Evolutionary conservation across 345 rosid genomes (phyloP).

Genomic region (Adansonia digitata): DNA sequence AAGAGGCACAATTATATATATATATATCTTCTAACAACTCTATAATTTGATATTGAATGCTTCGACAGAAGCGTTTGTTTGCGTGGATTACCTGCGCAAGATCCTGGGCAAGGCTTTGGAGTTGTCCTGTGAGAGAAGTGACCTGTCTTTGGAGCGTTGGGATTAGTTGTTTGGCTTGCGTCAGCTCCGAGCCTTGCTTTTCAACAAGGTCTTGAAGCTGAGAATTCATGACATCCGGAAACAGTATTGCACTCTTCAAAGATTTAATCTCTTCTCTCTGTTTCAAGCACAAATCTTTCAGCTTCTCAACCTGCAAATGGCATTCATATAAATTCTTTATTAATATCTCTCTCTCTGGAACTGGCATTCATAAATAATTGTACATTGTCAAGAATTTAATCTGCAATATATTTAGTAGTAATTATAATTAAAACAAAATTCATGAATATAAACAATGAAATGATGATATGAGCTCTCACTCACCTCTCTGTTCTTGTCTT

Average conservation of each 20-base stretch:
- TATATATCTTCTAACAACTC: too few relatives aligned
- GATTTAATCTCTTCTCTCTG: constrained; percentile 89
- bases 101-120: constrained; percentile 72
- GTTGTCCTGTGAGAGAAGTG: constrained; percentile 80
- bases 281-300: constrained; percentile 83
- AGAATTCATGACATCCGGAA: constrained; percentile 66
- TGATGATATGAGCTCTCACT: too few relatives aligned
- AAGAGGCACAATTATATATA: too few relatives aligned
- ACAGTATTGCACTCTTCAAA: constrained; percentile 60
- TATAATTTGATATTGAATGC: neutral
- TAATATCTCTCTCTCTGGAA: too few relatives aligned
- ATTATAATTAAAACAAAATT: neutral
- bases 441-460: neutral
- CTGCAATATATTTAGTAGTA: neutral
- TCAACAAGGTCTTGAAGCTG: constrained; percentile 49
- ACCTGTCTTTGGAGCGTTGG: constrained; percentile 84
- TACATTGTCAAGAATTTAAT: neutral
- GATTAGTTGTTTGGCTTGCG: constrained; percentile 68
- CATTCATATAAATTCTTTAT: neutral
- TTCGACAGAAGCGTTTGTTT: neutral
- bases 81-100: constrained; percentile 58
- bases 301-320: constrained; percentile 69
- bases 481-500: constrained; percentile 70
- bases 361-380: neutral
- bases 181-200: constrained; percentile 66